Evolutionary conservation across 129 eudicot genomes (phyloP).

Genomic region (Lactuca saligna): DNA sequence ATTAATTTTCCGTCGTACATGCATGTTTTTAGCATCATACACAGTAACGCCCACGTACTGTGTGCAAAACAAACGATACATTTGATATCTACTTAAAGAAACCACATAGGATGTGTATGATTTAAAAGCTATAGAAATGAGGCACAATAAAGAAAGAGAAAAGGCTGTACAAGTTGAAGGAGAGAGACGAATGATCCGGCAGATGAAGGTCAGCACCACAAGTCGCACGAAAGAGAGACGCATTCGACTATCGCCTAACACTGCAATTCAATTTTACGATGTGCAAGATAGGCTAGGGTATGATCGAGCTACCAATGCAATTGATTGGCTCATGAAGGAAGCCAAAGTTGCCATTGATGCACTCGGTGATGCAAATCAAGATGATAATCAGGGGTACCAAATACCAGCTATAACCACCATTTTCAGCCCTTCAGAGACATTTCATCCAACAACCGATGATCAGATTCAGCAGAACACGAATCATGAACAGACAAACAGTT

Average conservation of each 20-base stretch:
- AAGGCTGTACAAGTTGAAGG: conserved; percentile 28
- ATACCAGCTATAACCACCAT: background rate
- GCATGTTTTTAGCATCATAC: background rate
- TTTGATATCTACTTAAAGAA: background rate
- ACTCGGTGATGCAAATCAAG: conserved; percentile 2
- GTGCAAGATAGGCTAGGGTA: conserved; percentile 77
- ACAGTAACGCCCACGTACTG: background rate
- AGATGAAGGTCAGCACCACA: conserved; percentile 58
- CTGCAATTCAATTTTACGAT: conserved; percentile 70
- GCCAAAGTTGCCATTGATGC: conserved; percentile 67
- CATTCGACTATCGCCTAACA: conserved; percentile 59
- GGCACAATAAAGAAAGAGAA: conserved; percentile 30
- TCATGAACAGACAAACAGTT: conserved; percentile 8
- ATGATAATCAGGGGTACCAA: background rate
- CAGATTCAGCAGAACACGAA: background rate
- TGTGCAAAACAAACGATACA: background rate
- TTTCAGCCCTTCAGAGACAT: conserved; percentile 2
- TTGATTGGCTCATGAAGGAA: conserved; percentile 73
- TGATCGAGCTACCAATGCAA: conserved; percentile 69
- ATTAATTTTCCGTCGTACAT: background rate
- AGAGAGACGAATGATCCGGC: conserved; percentile 34
- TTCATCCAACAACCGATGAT: background rate
- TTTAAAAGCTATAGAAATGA: conserved; percentile 2
- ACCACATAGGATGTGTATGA: background rate
- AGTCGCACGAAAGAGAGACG: conserved; percentile 62